A percentile compares a stretch with the other conserved stretches of the same genome.
Evolutionary conservation across 345 rosid species (phyloP).

Genomic region (Abelmoschus esculentus): DNA sequence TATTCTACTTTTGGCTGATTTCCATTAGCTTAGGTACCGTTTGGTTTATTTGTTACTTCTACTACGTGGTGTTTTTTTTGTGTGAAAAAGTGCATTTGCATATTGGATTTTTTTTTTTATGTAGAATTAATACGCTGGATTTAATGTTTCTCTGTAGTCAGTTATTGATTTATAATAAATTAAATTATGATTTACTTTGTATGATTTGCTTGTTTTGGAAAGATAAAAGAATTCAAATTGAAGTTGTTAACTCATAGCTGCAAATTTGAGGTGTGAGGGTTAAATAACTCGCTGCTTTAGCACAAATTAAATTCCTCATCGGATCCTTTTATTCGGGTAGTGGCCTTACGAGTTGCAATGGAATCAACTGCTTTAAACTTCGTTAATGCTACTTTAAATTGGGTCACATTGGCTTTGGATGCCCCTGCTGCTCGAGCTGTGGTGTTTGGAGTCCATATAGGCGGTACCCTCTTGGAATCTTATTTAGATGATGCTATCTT

Average conservation of each 20-base stretch:
- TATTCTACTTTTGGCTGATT: neutral
- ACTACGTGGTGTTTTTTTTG: too few species aligned
- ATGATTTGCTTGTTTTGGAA: too few species aligned
- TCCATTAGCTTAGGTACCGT: neutral
- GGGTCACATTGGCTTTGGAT: conserved; percentile 55
- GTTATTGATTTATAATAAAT: neutral
- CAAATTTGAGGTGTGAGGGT: too few species aligned
- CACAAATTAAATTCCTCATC: neutral
- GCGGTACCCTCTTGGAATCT: conserved; percentile 4
- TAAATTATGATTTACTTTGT: neutral
- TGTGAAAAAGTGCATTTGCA: too few species aligned
- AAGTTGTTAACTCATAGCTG: too few species aligned
- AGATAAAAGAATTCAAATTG: too few species aligned
- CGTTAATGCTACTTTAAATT: conserved; percentile 38
- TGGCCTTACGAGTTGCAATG: conserved; percentile 14
- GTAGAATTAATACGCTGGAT: neutral
- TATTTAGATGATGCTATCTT: neutral
- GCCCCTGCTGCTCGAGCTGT: conserved; percentile 74
- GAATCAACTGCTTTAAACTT: conserved; percentile 37
- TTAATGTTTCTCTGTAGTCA: neutral
- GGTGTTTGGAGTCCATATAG: conserved; percentile 69
- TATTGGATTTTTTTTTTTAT: too few species aligned
- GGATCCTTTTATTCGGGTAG: neutral
- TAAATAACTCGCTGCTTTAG: neutral
- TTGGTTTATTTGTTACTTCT: neutral